Evolutionary conservation across 2,329 filamentous ascomycete species (phyloP), one percentile per base, ranked within the genome.

Genomic region (Calonectria hongkongensis): DNA sequence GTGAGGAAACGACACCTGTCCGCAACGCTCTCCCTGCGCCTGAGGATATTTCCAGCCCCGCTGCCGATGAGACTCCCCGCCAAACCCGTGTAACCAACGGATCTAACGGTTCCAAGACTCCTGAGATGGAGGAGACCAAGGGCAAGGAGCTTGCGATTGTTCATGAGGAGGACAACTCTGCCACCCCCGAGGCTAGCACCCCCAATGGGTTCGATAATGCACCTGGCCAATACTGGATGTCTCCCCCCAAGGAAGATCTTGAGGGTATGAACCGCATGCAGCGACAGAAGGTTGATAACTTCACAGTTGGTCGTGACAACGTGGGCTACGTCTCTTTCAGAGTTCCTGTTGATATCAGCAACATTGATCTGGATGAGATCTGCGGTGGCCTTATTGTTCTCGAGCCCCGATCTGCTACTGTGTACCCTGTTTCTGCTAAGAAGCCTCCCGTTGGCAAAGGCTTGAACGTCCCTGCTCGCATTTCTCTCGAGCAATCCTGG

Each of bases 401-500:
- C 62, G 89, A 91, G 51, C 89, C 93, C 63, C 94, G 97, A 43
- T 93, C 93, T 10, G 95, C 95, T 28, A 98, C 96, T 0, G 97
- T 98, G 9, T 99, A 99, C 81, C 93, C 91, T 5, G 90, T 93
- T 54, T 88, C 92, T 48, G 89, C 90, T 6, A 92, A 92, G 81
- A 99, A 98, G 85, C 96, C 97, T 18, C 90, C 93, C 0, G 89
- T 93, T 71, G 97, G 97, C 71, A 95, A 95, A 81, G 96, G 95
- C 7, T 89, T 99, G 75, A 99, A 99, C 80, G 95, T 98, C 9
- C 96, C 95, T 3, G 95, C 97, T 0, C 92, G 91, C 45, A 96
- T 99, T 75, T 91, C 90, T n/a, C 89, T 99, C 13, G 93, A 97
- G 82, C 96, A 98, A 81, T 98, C 96, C 0, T 98, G 95, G 93